Evolutionary conservation across 345 rosid genomes (phyloP), one percentile per base, ranked within the genome.

Genomic region (Eucalyptus tenuipes): DNA sequence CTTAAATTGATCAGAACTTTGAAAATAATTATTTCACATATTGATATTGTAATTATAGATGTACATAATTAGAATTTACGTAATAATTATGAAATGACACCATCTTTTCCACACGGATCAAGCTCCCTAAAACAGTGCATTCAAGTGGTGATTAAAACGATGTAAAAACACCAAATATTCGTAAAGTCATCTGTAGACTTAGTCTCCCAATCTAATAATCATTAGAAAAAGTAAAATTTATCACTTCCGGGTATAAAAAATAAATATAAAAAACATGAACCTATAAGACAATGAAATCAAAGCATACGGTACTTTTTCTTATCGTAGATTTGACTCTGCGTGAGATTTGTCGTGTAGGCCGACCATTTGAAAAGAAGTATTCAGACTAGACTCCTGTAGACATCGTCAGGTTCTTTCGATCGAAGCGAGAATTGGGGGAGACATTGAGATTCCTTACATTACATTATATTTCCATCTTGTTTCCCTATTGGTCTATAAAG

Each of bases 291-390:
- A 68, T 68, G 44, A 33, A 68, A 68, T 33, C 13, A 10, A 68
- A 68, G 44, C 5, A 9, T 68, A 37, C 1, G 5, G 4, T 20
- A 18, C 25, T 9, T 37, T 71, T 42, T 10, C 4, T 10, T 12
- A 3, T 0, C 1, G 0, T 71, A 33, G 14, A 37, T 71, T 22
- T 37, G 13, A 42, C 81, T 9, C 7, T 12, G 2, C 0, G 3
- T 40, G 47, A 10, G 20, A 20, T 20, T 7, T 2, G 2, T 37
- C 10, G 13, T 24, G 29, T 40, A 75, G 84, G 84, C 5, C 5
- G 6, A 75, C 9, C 47, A 75, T 75, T 75, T 25, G 15, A 75
- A 37, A 40, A 68, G 44, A 33, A 20, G 47, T 3, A 40, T 10
- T 75, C 15, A 12, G 4, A 20, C 4, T 7, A 44, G 8, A 20